phyloP scores from a whole-genome alignment of 2,329 filamentous ascomycete genomes.

The Penicillium verrucosum region DNA sequence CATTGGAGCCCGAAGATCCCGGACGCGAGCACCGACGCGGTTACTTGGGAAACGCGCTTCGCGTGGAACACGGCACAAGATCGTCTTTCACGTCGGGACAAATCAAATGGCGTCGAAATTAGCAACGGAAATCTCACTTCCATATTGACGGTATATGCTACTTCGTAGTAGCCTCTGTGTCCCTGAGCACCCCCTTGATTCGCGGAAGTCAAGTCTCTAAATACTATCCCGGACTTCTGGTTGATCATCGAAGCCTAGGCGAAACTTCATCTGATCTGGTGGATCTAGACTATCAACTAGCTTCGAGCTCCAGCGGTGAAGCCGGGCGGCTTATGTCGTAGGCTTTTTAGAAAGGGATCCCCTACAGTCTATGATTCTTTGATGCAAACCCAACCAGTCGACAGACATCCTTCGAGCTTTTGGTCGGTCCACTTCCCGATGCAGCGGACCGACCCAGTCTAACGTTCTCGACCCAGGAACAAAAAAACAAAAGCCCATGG shows the following conservation, averaged over 20 bases:
- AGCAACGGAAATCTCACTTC: neutral
- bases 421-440: slow-evolving; percentile 37
- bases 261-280: slow-evolving; percentile 10
- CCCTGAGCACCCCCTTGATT: slow-evolving; percentile 12
- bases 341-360: slow-evolving; percentile 3
- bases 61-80: slow-evolving; percentile 9
- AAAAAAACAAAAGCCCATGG: slow-evolving; percentile 4
- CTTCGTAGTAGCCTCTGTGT: neutral
- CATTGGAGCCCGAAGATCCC: slow-evolving; percentile 19
- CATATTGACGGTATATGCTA: neutral
- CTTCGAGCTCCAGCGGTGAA: slow-evolving; percentile 13
- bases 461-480: slow-evolving; percentile 30
- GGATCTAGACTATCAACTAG: slow-evolving; percentile 4
- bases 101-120: neutral
- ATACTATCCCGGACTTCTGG: slow-evolving; percentile 10
- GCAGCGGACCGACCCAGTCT: slow-evolving; percentile 39
- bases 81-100: neutral
- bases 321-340: slow-evolving; percentile 3
- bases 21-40: slow-evolving; percentile 24
- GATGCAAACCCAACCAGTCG: neutral
- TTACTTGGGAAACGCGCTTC: slow-evolving; percentile 31
- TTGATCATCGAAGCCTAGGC: slow-evolving; percentile 19
- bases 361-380: neutral
- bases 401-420: neutral
- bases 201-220: slow-evolving; percentile 7